These are phyloP conservation scores for Phyllosticta paracitricarpa DNA, from an alignment of 2,329 filamentous ascomycete genomes.

Conservation along the genomic window DNA sequence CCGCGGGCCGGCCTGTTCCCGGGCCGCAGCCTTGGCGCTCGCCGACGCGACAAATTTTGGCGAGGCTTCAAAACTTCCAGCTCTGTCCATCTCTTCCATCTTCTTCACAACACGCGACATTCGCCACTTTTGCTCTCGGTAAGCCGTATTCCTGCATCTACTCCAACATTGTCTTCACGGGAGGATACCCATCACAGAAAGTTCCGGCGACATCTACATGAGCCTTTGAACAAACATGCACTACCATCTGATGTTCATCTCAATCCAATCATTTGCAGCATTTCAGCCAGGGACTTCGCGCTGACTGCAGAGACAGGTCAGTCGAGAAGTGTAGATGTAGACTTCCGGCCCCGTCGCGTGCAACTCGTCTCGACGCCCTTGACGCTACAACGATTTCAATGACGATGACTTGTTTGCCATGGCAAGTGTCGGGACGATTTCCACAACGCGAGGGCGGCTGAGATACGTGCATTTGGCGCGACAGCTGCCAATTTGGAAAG, in stretches of 20 bases:
- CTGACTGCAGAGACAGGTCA: neutral
- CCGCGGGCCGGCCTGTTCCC: neutral
- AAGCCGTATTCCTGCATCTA: neutral
- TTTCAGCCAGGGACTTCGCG: neutral
- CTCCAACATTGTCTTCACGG: conserved; percentile 22
- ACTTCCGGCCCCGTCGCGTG: neutral
- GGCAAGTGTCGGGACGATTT: neutral
- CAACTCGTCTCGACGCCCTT: neutral
- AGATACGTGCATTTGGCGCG: neutral
- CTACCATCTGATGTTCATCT: conserved; percentile 43
- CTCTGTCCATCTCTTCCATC: neutral
- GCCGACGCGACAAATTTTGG: neutral
- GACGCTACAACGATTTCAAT: neutral
- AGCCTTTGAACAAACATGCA: conserved; percentile 50
- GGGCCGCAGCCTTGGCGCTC: neutral
- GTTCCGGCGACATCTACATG: conserved; percentile 46
- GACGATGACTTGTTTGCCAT: neutral
- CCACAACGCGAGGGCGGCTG: neutral
- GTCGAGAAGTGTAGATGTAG: neutral
- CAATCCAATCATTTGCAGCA: neutral
- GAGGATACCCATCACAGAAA: conserved; percentile 44
- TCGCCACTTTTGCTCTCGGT: neutral
- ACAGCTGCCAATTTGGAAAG: neutral
- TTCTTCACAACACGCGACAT: neutral
- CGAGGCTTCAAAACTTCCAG: neutral